Base-by-base conservation (phyloP, 2,329 filamentous ascomycete genomes). In the Calonectria pseudoturangicola region DNA sequence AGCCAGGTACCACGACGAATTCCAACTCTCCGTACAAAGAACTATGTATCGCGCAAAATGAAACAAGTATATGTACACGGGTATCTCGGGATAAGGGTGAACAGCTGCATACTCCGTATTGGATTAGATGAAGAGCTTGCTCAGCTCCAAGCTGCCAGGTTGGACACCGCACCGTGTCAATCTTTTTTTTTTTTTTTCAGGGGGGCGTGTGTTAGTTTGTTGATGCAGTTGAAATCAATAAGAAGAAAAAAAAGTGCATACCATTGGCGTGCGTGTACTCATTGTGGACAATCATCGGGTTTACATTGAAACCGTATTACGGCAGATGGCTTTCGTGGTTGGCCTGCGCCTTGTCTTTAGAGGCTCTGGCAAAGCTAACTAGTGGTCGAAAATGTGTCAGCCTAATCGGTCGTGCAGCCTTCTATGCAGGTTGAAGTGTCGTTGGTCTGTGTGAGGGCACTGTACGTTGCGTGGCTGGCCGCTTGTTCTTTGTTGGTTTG, bases 251-350 rank as follows among this genome's bases (percentile, higher is more conserved):
- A 43, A 39, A 33, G 48, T 36, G 21, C 64, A 43, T 67, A 28
- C 64, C 33, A 45, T 28, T 58, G 54, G 45, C 47, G 51, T 50
- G 33, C 27, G 13, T 51, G 47, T 47, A 62, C 39, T 47, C 33
- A 47, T n/a, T 27, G 60, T 30, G 13, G 15, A 25, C 21, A 21
- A 54, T 64, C 25, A 33, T 47, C 58, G 47, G 47, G 30, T 30
- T 66, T 27, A 45, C 15, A 68, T 62, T 62, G 43, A 66, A 58
- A 66, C 51, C 63, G 68, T 58, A 43, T 66, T 71, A 56, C 62
- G 51, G 28, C 36, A 27, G 62, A 45, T 66, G 68, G 56, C 43
- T 36, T 62, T 15, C 30, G 36, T 62, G 39, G 58, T 62, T 62
- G 21, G 58, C 25, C 36, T 62, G 58, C 58, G 58, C 39, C 58